phyloP scores from a whole-genome alignment of 1,284 basidiomycete genomes.

The Irpex sp. region DNA sequence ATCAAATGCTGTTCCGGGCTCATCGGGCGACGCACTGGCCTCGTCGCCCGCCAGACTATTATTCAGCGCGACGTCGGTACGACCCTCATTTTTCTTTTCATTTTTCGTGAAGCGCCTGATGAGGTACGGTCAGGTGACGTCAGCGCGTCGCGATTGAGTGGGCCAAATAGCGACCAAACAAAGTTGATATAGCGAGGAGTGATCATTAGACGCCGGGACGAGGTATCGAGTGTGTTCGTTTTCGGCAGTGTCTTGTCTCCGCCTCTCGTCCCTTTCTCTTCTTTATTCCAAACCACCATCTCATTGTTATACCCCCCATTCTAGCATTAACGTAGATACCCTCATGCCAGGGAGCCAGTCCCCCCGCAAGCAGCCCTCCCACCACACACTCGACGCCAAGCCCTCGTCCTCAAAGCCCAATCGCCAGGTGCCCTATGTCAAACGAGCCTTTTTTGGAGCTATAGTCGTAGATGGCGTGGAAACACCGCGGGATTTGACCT shows the following conservation, averaged over 20 bases:
- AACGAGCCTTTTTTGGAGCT: constrained; percentile 74
- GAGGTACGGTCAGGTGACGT: constrained; percentile 10
- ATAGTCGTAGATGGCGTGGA: constrained; percentile 78
- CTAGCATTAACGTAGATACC: constrained; percentile 4
- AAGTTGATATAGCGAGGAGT: not conserved
- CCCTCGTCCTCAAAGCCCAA: constrained; percentile 29
- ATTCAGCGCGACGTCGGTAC: no score
- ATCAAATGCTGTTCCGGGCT: not conserved
- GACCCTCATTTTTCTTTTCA: not conserved
- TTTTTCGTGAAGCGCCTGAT: not conserved
- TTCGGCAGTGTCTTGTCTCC: not conserved
- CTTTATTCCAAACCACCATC: not conserved
- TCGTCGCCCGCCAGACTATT: not conserved
- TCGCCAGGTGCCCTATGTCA: constrained; percentile 41
- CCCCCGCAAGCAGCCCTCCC: constrained; percentile 61
- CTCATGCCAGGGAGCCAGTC: constrained; percentile 19
- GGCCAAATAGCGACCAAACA: constrained; percentile 10
- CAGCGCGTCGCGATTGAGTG: constrained; percentile 5
- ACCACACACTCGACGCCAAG: constrained; percentile 61
- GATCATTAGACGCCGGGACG: no score
- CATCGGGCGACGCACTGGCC: not conserved
- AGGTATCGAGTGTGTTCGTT: not conserved
- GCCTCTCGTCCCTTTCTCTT: not conserved
- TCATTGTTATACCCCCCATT: not conserved
- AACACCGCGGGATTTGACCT: constrained; percentile 56